Base-by-base conservation (phyloP, 1,284 basidiomycete genomes). In the Rhodotorula sp. region DNA sequence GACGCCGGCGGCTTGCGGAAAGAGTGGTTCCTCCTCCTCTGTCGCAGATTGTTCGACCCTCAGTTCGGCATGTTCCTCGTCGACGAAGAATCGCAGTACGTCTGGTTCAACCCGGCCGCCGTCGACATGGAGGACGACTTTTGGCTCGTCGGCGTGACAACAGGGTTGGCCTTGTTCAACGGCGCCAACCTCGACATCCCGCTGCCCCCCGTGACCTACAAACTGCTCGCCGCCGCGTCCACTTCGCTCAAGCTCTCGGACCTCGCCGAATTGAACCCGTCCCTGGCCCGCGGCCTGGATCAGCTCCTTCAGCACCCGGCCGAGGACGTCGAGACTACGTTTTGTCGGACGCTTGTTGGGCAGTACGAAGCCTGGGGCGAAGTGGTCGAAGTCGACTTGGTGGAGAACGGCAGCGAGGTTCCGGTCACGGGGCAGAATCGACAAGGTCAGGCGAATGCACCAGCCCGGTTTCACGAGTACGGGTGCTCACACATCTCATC, bases 21-120 rank as follows among this genome's bases (percentile, higher is more conserved):
- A n/a, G 78, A 79, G 53, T 79, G 78, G 78, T 77, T 78, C 67
- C 67, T 79, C 10, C 64, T 77, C 18, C 60, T 79, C 1, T 73
- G 73, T 7, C 71, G 77, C 8, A 70, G 76, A 29, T 60, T 79
- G 8, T 69, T 78, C 30, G 74, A 70, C 58, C 71, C 76, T 1
- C 68, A 72, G 49, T 75, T 58, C 55, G 77, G 77, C 57, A 78
- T 79, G 78, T 79, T 77, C 58, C 7, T 55, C 29, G 30, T 46
- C n/a, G 76, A 77, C 62, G 60, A 69, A 3, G 77, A 74, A 2
- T 68, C 70, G 26, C 44, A 75, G 18, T 57, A 77, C 49, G 68
- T 68, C 57, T 79, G 74, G 71, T 78, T 79, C 71, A 78, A 79
- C 55, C 78, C 78, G 10, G 75, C 73, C 17, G 66, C 67, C 20